A percentile compares a stretch with the other conserved stretches of the same genome.
Evolutionary conservation across 2,329 filamentous ascomycete species (phyloP).

Genomic region (Alternaria solani): DNA sequence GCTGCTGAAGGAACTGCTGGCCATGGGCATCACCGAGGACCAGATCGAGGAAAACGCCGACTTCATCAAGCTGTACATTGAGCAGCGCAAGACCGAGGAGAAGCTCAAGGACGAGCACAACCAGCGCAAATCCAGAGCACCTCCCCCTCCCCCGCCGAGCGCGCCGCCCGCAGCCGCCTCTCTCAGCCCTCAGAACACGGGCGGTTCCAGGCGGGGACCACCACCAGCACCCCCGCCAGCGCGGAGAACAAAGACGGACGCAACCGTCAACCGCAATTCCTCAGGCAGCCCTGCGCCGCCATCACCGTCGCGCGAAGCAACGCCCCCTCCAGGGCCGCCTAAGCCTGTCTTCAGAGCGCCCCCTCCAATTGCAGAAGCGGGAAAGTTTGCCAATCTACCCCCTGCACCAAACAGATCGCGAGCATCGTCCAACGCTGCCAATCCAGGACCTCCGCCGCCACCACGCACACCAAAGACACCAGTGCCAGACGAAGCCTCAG

Average conservation of each 20-base stretch:
- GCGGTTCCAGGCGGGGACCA: constrained; percentile 66
- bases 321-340: constrained; percentile 67
- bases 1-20: constrained; percentile 66
- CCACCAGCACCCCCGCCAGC: constrained; percentile 67
- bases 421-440: constrained; percentile 59
- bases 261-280: constrained; percentile 51
- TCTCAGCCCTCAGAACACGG: constrained; percentile 70
- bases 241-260: constrained; percentile 55
- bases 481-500: constrained; percentile 65
- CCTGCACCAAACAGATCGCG: constrained; percentile 58
- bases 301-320: constrained; percentile 73
- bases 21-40: constrained; percentile 73
- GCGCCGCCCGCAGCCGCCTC: constrained; percentile 53
- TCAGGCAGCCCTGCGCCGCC: constrained; percentile 67
- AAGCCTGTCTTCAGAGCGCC: constrained; percentile 81
- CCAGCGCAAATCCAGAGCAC: constrained; percentile 62
- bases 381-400: constrained; percentile 74
- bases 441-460: constrained; percentile 71
- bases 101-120: constrained; percentile 55
- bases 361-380: constrained; percentile 87
- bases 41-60: constrained; percentile 72
- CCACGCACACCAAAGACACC: constrained; percentile 62
- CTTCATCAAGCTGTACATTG: constrained; percentile 73
- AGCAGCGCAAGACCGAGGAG: constrained; percentile 66
- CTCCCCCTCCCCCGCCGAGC: constrained; percentile 68